Evolutionary conservation across 495 filamentous ascomycete species (phyloP), one percentile per base, ranked within the genome.

Genomic region (Friedmanniomyces simplex): DNA sequence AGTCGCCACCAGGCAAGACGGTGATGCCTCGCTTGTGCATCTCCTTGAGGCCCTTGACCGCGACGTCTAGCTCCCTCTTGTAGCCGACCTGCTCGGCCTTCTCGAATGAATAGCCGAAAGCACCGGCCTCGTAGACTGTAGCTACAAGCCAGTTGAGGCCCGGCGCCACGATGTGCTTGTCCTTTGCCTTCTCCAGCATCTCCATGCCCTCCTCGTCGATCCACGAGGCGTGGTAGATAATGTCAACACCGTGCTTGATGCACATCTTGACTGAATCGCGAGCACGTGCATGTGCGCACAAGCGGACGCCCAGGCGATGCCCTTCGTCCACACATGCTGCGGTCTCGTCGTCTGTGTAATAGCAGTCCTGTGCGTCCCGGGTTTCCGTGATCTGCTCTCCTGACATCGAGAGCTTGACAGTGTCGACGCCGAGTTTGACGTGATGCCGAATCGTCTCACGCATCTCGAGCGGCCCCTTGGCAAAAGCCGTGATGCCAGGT

Each of bases 331-430:
- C 76, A 52, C 74, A 76, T 7, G 77, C 77, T 7, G 67, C 71
- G 8, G 74, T 78, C 54, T 79, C 75, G 28, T 76, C 74, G 32
- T 72, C 68, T 4, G 60, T 67, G 53, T 73, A 79, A 57, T 76
- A 80, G 48, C 75, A 76, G 20, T 78, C 77, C 49, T 76, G 65
- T 0, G 75, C 73, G 41, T 67, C 60, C 28, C 74, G 67, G 12
- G 53, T 73, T 47, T 79, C 74, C 22, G 55, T 66, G 36, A 74
- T 66, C 51, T 73, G 67, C 61, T 78, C 76, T 7, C 77, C 77
- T 5, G 74, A 75, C 74, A 80, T 79, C 26, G 68, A 71, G 28
- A 80, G 67, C 60, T 80, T 80, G 55, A 80, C 69, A 43, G 78
- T 74, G 57, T 80, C 77, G 0, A 77, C 72, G 4, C 77, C 77